Percentiles rank a stretch among this genome's conserved stretches.
Evolutionary conservation across 345 rosid species (phyloP).

Genomic region (Firmiana major): DNA sequence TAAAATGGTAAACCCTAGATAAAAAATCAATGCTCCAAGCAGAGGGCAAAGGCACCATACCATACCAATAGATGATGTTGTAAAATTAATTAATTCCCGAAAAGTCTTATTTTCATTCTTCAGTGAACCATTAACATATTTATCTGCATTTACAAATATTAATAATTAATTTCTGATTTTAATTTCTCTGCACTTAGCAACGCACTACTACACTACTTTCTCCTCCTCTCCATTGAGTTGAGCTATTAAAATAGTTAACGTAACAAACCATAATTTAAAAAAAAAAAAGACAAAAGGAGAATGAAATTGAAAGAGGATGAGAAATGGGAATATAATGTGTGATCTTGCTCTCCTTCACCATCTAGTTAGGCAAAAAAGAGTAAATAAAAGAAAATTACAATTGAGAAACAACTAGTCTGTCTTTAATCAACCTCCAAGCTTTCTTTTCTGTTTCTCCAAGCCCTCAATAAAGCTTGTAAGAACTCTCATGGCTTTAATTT

Average conservation of each 20-base stretch:
- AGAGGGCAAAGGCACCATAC: neutral
- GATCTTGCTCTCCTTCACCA: neutral
- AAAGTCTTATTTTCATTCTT: neutral
- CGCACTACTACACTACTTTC: neutral
- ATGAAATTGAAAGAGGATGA: neutral
- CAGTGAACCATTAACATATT: neutral
- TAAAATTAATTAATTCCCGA: neutral
- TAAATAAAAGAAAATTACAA: neutral
- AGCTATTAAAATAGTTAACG: neutral
- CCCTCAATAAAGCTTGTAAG: conserved; percentile 48
- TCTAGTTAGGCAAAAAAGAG: neutral
- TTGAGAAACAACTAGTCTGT: neutral
- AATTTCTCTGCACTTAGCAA: neutral
- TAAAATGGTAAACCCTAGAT: no score
- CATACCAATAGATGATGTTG: neutral
- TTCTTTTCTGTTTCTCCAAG: conserved; percentile 46
- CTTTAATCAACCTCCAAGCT: conserved; percentile 29
- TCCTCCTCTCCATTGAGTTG: neutral
- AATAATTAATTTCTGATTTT: neutral
- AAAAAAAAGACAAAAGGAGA: neutral
- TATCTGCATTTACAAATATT: neutral
- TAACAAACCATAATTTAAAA: neutral
- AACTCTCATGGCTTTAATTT: conserved; percentile 55
- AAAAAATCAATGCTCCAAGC: neutral
- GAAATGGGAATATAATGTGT: neutral